A percentile compares a stretch with the other conserved stretches of the same genome.
Evolutionary conservation across 495 filamentous ascomycete genomes (phyloP).

Genomic region (Emericellopsis terricola): DNA sequence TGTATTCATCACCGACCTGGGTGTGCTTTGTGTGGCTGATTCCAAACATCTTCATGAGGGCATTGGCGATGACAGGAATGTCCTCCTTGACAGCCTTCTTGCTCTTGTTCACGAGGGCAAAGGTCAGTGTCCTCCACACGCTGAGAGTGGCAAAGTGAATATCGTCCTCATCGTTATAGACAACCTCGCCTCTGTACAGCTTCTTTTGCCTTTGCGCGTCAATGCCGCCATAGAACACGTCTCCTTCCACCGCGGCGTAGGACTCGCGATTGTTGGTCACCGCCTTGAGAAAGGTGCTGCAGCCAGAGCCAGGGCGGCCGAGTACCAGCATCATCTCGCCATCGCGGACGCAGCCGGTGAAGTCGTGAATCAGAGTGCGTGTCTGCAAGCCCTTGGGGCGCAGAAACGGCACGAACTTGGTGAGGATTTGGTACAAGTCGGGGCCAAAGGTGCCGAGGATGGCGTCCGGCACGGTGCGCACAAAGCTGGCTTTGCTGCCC

Average conservation of each 20-base stretch:
- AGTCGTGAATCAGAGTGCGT: constrained; percentile 52
- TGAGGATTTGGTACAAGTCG: constrained; percentile 56
- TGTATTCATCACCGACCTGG: constrained; percentile 58
- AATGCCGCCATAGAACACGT: constrained; percentile 46
- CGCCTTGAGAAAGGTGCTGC: constrained; percentile 51
- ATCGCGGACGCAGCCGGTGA: constrained; percentile 34
- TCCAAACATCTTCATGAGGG: constrained; percentile 38
- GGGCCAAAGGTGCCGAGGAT: constrained; percentile 73
- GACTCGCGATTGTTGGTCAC: constrained; percentile 39
- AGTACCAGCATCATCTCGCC: constrained; percentile 46
- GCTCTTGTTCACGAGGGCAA: not conserved
- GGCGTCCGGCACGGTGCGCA: constrained; percentile 58
- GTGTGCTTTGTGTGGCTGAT: constrained; percentile 59
- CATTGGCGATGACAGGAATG: constrained; percentile 4
- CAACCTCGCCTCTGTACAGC: constrained; percentile 22
- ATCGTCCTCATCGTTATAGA: constrained; percentile 57
- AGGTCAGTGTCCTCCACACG: constrained; percentile 44
- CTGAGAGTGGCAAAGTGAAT: constrained; percentile 56
- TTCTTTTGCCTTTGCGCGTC: constrained; percentile 27
- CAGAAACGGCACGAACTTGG: constrained; percentile 43
- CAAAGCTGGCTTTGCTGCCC: constrained; percentile 45
- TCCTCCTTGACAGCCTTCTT: constrained; percentile 1
- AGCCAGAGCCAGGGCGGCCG: constrained; percentile 54
- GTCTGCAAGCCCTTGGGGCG: constrained; percentile 19
- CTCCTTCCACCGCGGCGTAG: constrained; percentile 38